Base-by-base conservation (phyloP, 2,329 filamentous ascomycete species). In the Chlorencoelia australis region DNA sequence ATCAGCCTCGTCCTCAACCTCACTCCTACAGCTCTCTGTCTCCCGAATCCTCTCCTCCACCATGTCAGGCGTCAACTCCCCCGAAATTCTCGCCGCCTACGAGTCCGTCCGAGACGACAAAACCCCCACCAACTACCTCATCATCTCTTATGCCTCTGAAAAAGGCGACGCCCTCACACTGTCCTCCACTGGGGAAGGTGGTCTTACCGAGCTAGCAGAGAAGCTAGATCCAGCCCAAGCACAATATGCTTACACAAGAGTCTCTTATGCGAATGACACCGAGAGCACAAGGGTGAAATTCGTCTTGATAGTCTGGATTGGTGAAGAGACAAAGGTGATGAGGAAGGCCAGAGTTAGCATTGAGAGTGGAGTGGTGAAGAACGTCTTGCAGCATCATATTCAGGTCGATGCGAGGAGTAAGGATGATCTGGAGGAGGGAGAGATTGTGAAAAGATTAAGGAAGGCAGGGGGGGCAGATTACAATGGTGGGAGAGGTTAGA, bases 381-480 rank as follows among this genome's bases (percentile, higher is more conserved):
- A 63, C 49, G 69, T 72, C 6, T 63, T 82, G 44, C 56, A 63
- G n/a, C 76, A 80, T 54, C 73, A 80, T 55, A 70, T 81, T 41
- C 68, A 75, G 52, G 66, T 82, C 33, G 74, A 79, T 50, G 73
- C 75, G 2, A 62, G 65, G 42, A 73, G 79, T 49, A 66, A 62
- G 58, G 59, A 60, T 18, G 79, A 83, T 52, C 56, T 83, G 37
- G 68, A 72, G 13, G 73, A 77, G 59, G 61, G 63, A 44, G 74
- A 78, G 14, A 68, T 83, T 34, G 73, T 81, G 11, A 56, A 66
- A 42, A 61, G 69, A 52, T 58, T 82, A 59, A 63, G 78, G 56
- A 78, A 73, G 62, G 76, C 72, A 4, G 79, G 79, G 37, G 79
- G 79, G 20, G 78, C 78, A 11, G 79, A 82, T 58, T 83, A 82